These are phyloP conservation scores for Clitopilus hobsonii DNA, from an alignment of 768 basidiomycete species.

Conservation along the genomic window DNA sequence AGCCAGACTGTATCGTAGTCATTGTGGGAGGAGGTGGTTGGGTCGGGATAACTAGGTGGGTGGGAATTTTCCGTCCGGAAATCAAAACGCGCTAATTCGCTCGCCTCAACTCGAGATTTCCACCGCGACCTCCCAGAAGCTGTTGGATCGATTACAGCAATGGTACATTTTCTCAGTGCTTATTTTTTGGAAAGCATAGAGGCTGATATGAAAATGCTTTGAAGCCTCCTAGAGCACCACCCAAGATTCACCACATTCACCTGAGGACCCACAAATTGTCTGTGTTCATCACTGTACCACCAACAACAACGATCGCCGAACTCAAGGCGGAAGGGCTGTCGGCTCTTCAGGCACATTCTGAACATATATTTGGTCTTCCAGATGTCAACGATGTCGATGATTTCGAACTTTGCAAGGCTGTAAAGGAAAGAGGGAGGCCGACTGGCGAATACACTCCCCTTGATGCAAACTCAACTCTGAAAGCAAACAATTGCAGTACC, in stretches of 20 bases:
- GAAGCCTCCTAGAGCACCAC: constrained; percentile 47
- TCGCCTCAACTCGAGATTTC: constrained; percentile 3
- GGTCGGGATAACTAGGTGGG: constrained; percentile 17
- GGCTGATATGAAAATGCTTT: neutral
- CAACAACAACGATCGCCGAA: constrained; percentile 47
- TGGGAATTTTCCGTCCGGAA: constrained; percentile 17
- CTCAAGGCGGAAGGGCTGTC: constrained; percentile 61
- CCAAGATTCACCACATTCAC: constrained; percentile 64
- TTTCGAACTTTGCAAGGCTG: constrained; percentile 60
- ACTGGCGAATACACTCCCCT: constrained; percentile 52
- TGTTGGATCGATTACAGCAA: neutral
- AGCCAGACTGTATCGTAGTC: constrained; percentile 48
- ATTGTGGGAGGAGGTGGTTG: constrained; percentile 29
- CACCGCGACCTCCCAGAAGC: neutral
- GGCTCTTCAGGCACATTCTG: constrained; percentile 51
- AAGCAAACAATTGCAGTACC: constrained; percentile 47
- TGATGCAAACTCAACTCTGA: constrained; percentile 33
- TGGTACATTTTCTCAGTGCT: neutral
- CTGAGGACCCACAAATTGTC: constrained; percentile 72
- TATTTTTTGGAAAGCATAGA: neutral
- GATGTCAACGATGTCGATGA: constrained; percentile 22
- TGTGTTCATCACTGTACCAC: constrained; percentile 52
- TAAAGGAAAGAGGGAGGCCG: constrained; percentile 47
- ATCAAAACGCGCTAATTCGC: constrained; percentile 5
- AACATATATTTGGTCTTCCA: constrained; percentile 24